A percentile compares a stretch with the other conserved stretches of the same genome.
phyloP scores from a whole-genome alignment of 179 eudicot species.

The Spergularia azorica region DNA sequence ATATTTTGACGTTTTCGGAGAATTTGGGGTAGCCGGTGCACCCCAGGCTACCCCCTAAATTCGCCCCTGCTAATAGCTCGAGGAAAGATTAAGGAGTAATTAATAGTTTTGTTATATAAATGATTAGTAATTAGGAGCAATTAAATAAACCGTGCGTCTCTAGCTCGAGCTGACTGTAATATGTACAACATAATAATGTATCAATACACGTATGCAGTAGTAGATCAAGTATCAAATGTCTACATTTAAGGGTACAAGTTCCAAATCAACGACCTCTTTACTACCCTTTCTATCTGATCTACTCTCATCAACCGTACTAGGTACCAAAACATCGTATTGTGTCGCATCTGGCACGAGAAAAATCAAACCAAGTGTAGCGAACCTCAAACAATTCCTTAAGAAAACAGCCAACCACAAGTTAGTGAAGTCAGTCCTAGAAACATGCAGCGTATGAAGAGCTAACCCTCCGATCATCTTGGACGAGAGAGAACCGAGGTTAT shows the following conservation, averaged over 20 bases:
- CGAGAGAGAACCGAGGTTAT: conserved; percentile 45
- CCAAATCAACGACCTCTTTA: conserved; percentile 19
- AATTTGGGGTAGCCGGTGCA: too few species aligned
- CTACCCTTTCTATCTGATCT: neutral
- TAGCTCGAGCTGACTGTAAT: too few species aligned
- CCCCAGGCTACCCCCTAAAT: too few species aligned
- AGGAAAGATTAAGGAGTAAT: too few species aligned
- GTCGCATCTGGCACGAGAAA: conserved; percentile 41
- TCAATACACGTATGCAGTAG: neutral
- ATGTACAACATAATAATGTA: neutral
- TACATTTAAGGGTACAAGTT: conserved; percentile 32
- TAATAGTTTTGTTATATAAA: too few species aligned
- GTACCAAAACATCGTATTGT: conserved; percentile 31
- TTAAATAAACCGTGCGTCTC: too few species aligned
- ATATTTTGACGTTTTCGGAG: too few species aligned
- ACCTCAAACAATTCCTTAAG: conserved; percentile 47
- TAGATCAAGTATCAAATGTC: conserved; percentile 15
- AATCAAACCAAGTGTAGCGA: conserved; percentile 40
- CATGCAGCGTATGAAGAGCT: conserved; percentile 42
- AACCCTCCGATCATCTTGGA: conserved; percentile 52
- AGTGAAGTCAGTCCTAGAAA: conserved; percentile 49
- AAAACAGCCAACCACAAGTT: conserved; percentile 54
- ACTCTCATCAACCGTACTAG: conserved; percentile 8
- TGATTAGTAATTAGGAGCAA: too few species aligned
- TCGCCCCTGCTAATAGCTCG: too few species aligned